Evolutionary conservation across 768 basidiomycete genomes (phyloP), one percentile per base, ranked within the genome.

Genomic region (Rhizopogon vinicolor): DNA sequence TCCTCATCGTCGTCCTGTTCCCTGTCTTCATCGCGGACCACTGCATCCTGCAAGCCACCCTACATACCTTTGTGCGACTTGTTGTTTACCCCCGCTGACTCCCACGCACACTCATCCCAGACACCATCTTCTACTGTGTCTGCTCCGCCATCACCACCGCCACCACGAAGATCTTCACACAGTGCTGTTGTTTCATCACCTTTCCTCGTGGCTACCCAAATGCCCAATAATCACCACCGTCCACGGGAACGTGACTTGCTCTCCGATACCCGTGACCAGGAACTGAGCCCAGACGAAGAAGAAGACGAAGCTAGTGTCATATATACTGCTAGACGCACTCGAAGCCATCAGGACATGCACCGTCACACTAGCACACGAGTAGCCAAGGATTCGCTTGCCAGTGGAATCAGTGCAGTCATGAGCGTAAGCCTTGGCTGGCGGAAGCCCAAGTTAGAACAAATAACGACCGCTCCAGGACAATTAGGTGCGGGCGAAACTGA

Each of bases 401-500:
- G 64, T 2, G 68, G 52, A 49, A 43, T 65, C 45, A 59, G 58
- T 63, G 58, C 59, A 12, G 45, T 68, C 46, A 53, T 71, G 58
- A 68, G 65, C 42, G 58, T 62, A 39, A 59, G 68, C 5, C 25
- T 69, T 19, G 60, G 66, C 7, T 65, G 67, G 53, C 69, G 74
- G 25, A 73, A 71, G 29, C 66, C 74, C 50, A 81, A 77, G 63
- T 68, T 67, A 35, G 53, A 57, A 1, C 68, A 69, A 55, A 88
- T 89, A 62, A 85, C 81, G n/a, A 89, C 87, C 0, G 74, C 80
- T 0, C 82, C 80, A 16, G 85, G 78, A 3, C 73, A 74, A 53
- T 63, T 72, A 41, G 83, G 87, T 58, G 86, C 85, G 28, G 86
- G 86, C 7, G 88, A 90, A 70, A 89, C 89, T 0, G 88, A 91